Evolutionary conservation across 441 rosid genomes (phyloP).

Genomic region (Populus hybrid): DNA sequence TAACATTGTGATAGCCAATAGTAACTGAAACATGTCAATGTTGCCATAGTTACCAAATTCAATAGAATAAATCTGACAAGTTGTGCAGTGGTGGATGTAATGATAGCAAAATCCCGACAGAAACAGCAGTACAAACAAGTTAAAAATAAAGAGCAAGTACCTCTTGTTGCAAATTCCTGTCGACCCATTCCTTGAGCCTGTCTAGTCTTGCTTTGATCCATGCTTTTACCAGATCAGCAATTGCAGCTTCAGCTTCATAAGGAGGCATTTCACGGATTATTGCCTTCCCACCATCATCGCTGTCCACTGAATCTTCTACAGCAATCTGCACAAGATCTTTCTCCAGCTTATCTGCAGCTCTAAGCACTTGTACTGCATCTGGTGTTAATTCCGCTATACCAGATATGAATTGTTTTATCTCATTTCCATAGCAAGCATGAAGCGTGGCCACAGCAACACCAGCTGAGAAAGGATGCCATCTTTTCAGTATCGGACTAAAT

Average conservation of each 20-base stretch:
- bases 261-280: slow-evolving; percentile 99
- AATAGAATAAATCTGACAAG: background rate
- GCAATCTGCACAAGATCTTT: slow-evolving; percentile 98
- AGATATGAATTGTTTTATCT: slow-evolving; percentile 79
- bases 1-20: background rate
- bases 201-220: slow-evolving; percentile 84
- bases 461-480: slow-evolving; percentile 98
- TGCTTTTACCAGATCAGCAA: slow-evolving; percentile 78
- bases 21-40: background rate
- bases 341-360: slow-evolving; percentile 98
- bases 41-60: background rate
- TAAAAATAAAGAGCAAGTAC: slow-evolving; percentile 26
- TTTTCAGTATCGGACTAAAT: slow-evolving; percentile 88
- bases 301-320: slow-evolving; percentile 95
- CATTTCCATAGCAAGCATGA: slow-evolving; percentile 92
- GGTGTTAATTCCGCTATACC: slow-evolving; percentile 82
- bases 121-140: slow-evolving; percentile 4
- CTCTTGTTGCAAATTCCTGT: slow-evolving; percentile 89
- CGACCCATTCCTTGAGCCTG: slow-evolving; percentile 87
- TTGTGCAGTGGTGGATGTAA: background rate
- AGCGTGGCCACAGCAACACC: slow-evolving; percentile 98
- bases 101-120: background rate
- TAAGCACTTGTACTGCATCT: slow-evolving; percentile 80
- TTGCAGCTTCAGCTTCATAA: slow-evolving; percentile 82
- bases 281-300: slow-evolving; percentile 98